These are phyloP conservation scores for Rhodotorula toruloides DNA, from an alignment of 768 basidiomycete genomes.

Conservation along the genomic window DNA sequence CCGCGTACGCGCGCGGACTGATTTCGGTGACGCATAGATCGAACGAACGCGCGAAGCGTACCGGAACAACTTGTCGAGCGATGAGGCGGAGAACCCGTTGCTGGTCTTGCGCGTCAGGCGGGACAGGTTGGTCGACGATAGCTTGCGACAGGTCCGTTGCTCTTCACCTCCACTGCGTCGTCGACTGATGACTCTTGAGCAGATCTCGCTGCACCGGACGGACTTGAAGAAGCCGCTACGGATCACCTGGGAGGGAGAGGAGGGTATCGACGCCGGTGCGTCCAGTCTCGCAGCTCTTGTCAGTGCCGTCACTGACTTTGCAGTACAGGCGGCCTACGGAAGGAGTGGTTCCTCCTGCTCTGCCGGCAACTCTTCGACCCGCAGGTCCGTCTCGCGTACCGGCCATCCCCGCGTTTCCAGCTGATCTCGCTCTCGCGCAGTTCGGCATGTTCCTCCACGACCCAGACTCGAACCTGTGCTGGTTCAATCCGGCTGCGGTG, in stretches of 20 bases:
- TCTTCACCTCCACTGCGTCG: not conserved
- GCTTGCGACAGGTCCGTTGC: slow-evolving; percentile 26
- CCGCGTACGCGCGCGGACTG: no score
- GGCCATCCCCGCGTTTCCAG: not conserved
- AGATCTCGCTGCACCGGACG: slow-evolving; percentile 45
- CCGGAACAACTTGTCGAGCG: not conserved
- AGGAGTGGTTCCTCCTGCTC: slow-evolving; percentile 81
- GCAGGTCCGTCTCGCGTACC: not conserved
- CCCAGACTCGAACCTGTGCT: slow-evolving; percentile 62
- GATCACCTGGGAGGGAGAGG: slow-evolving; percentile 72
- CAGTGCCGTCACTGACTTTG: not conserved
- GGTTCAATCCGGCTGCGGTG: slow-evolving; percentile 71
- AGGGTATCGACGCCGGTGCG: slow-evolving; percentile 58
- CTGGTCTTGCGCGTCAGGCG: slow-evolving; percentile 21
- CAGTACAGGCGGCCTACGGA: slow-evolving; percentile 58
- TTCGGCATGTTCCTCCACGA: slow-evolving; percentile 59
- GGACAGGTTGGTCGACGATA: slow-evolving; percentile 27
- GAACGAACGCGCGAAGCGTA: slow-evolving; percentile 14
- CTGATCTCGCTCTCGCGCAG: not conserved
- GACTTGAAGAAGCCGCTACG: slow-evolving; percentile 66
- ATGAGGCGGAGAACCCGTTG: slow-evolving; percentile 6
- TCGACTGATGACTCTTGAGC: no score
- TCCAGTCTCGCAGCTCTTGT: no score
- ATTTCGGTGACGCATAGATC: not conserved
- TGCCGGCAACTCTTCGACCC: slow-evolving; percentile 73